phyloP scores from a whole-genome alignment of 306 rosid genomes.

The Gastrolobium bilobum region DNA sequence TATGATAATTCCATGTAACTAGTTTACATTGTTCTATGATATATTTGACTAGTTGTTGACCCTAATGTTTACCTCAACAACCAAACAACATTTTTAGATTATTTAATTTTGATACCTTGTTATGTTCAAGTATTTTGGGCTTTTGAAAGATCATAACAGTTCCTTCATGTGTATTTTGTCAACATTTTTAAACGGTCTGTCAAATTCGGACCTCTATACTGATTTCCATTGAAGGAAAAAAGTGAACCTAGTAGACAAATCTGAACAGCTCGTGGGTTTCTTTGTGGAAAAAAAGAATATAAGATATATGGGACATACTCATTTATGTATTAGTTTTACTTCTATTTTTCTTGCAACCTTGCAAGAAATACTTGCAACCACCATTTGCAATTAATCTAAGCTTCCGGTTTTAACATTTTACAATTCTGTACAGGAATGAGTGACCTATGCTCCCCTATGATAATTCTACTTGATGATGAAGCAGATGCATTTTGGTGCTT shows the following conservation, averaged over 20 bases:
- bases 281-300: neutral
- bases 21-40: constrained; percentile 11
- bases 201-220: constrained; percentile 22
- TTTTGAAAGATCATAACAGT: neutral
- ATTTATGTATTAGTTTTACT: constrained; percentile 5
- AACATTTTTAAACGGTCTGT: constrained; percentile 14
- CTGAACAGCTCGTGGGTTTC: constrained; percentile 31
- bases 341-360: constrained; percentile 2
- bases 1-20: constrained; percentile 20
- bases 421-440: constrained; percentile 88
- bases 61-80: constrained; percentile 7
- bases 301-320: neutral
- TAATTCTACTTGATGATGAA: constrained; percentile 94
- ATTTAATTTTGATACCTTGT: neutral
- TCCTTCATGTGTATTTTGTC: neutral
- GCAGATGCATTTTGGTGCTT: constrained; percentile 99
- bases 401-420: constrained; percentile 46
- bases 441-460: constrained; percentile 99
- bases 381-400: constrained; percentile 41
- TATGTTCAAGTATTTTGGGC: neutral
- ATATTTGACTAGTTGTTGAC: constrained; percentile 15
- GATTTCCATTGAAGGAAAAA: constrained; percentile 10
- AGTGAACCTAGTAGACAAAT: neutral
- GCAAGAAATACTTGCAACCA: constrained; percentile 12
- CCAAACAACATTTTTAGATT: constrained; percentile 4